Base-by-base conservation (phyloP, 345 rosid genomes). In the Geranium brycei region DNA sequence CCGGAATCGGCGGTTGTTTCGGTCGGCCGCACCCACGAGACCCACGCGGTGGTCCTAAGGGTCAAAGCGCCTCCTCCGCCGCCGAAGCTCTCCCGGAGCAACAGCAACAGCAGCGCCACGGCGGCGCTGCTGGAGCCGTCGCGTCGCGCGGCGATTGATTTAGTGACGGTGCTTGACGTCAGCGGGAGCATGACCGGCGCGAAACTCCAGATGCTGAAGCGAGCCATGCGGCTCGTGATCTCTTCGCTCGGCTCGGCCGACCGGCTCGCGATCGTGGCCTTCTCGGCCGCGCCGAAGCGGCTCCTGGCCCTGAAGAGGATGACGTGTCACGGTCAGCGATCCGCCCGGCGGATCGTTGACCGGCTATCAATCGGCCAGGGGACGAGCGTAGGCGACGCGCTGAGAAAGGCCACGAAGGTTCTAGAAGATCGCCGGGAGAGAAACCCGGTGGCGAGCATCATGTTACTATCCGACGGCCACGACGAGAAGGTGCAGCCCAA, bases 341-440 rank as follows among this genome's bases (percentile, higher is more conserved):
- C 80, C 0, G 92, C 91, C 0, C 65, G 86, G 65, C 72, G 77
- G 18, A 78, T 87, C 8, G 63, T 84, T 15, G 95, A 89, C 62
- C 77, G 87, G 40, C 83, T 91, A 0, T 75, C 71, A 5, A 80
- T 80, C 35, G 74, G 95, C 35, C 85, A 80, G 53, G 95, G 87
- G 60, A 81, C 78, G 0, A 74, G 83, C 51, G 76, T 77, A 19
- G 73, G 72, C 19, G 92, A 89, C 7, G 91, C 87, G 63, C 80
- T 89, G 71, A 79, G 79, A 68, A 91, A 91, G 71, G 98, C 92
- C 0, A 68, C 87, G 5, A 87, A 76, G 73, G 95, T 89, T 75
- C 88, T 91, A 0, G 96, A 89, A 15, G 96, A 89, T 68, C 77
- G 98, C 5, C 77, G 91, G 59, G 87, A 82, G 69, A 85, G 79